A percentile compares a stretch with the other conserved stretches of the same genome.
These are phyloP conservation scores for Cryptosporidium sp. DNA, from an alignment of 169 alveolate species.

Conservation along the genomic window DNA sequence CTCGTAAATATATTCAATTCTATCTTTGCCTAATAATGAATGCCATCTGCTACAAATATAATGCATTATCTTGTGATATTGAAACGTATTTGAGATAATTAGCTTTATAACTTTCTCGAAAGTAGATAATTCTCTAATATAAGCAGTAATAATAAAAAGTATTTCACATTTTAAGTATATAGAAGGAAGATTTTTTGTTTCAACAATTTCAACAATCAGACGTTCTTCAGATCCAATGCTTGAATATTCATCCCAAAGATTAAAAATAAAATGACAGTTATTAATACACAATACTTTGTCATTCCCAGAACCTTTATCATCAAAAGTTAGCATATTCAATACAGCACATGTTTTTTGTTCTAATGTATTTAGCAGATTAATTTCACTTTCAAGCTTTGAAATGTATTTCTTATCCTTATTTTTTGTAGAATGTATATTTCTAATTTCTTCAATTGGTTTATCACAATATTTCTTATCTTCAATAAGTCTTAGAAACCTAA, in stretches of 20 bases:
- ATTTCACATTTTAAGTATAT: constrained; percentile 15
- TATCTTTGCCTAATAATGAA: constrained; percentile 7
- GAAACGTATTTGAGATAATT: neutral
- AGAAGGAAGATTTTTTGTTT: constrained; percentile 39
- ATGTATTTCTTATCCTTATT: neutral
- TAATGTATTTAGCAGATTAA: constrained; percentile 4
- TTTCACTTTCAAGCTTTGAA: constrained; percentile 17
- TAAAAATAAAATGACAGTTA: neutral
- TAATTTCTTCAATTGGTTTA: neutral
- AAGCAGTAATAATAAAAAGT: constrained; percentile 1
- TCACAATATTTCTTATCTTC: neutral
- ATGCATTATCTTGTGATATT: constrained; percentile 24
- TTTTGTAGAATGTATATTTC: neutral
- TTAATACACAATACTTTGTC: neutral
- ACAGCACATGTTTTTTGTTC: constrained; percentile 29
- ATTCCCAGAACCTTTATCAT: neutral
- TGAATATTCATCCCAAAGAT: constrained; percentile 42
- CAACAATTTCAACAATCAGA: constrained; percentile 6
- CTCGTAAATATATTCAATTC: neutral
- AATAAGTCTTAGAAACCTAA: neutral
- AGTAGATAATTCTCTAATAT: neutral
- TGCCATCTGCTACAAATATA: constrained; percentile 21
- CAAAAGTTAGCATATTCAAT: constrained; percentile 35
- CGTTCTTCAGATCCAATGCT: constrained; percentile 5
- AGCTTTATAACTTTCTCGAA: constrained; percentile 13